phyloP scores from a whole-genome alignment of 2,329 filamentous ascomycete genomes.

The Laburnicola sp. region DNA sequence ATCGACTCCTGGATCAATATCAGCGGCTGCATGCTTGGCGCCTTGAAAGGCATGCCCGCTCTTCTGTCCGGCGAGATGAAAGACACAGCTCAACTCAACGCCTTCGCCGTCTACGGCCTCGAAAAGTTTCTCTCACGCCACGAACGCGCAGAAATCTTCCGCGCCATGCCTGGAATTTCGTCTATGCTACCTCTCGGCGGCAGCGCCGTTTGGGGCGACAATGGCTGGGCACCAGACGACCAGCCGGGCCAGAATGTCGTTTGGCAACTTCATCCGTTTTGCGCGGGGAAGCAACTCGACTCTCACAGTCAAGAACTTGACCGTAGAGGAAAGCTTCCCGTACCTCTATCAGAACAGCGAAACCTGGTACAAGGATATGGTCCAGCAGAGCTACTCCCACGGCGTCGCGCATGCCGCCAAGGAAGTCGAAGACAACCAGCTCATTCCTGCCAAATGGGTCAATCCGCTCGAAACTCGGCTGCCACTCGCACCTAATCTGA shows the following conservation, averaged over 20 bases:
- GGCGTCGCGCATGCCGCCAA: slow-evolving; percentile 78
- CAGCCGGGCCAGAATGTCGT: slow-evolving; percentile 71
- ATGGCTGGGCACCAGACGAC: slow-evolving; percentile 87
- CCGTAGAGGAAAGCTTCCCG: slow-evolving; percentile 72
- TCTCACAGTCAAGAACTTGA: slow-evolving; percentile 67
- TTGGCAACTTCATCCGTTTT: slow-evolving; percentile 85
- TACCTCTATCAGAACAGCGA: slow-evolving; percentile 81
- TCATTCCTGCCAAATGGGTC: slow-evolving; percentile 74
- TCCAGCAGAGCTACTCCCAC: slow-evolving; percentile 78
- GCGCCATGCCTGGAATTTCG: slow-evolving; percentile 94
- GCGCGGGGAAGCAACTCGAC: slow-evolving; percentile 59
- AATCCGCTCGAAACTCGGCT: slow-evolving; percentile 90
- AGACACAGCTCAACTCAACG: slow-evolving; percentile 93
- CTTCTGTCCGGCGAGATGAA: slow-evolving; percentile 97
- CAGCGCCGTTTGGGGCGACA: slow-evolving; percentile 91
- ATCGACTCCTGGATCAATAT: slow-evolving; percentile 98
- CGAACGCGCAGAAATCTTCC: slow-evolving; percentile 90
- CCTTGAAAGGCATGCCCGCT: slow-evolving; percentile 86
- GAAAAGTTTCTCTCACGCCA: slow-evolving; percentile 92
- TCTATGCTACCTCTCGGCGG: slow-evolving; percentile 96
- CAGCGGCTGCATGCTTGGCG: slow-evolving; percentile 95
- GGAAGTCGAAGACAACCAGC: slow-evolving; percentile 71
- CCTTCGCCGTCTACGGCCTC: slow-evolving; percentile 93
- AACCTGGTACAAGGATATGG: slow-evolving; percentile 78
- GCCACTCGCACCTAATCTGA: slow-evolving; percentile 83